Percentiles rank a stretch among this genome's conserved stretches.
Conservation (phyloP, 2,329 filamentous ascomycete species). For the Septoria linicola region DNA sequence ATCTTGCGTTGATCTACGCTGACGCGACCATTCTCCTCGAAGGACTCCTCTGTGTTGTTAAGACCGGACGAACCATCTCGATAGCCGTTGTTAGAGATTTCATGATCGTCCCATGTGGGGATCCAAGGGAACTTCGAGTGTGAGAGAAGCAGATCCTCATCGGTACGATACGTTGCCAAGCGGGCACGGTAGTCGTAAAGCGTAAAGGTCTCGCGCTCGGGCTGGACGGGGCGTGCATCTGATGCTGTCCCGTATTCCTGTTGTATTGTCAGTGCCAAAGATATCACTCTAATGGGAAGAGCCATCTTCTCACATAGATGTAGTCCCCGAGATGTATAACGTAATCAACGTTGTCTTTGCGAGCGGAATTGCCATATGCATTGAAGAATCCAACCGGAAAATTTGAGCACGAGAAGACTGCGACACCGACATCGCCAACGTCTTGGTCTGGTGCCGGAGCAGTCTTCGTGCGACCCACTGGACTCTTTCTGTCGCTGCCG, state of each 20-base stretch:
- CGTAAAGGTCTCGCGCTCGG: constrained; percentile 42
- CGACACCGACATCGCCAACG: constrained; percentile 26
- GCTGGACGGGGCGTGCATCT: constrained; percentile 31
- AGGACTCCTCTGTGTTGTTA: constrained; percentile 47
- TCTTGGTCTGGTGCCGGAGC: constrained; percentile 28
- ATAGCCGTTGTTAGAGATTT: constrained; percentile 45
- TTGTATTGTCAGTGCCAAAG: neutral
- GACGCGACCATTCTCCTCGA: constrained; percentile 42
- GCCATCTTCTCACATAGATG: neutral
- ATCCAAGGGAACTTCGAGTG: constrained; percentile 47
- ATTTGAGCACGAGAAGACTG: constrained; percentile 33
- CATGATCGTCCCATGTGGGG: constrained; percentile 42
- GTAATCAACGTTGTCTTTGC: constrained; percentile 43
- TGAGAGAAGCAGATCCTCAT: constrained; percentile 42
- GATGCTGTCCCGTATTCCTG: constrained; percentile 5
- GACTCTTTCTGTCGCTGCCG: constrained; percentile 26
- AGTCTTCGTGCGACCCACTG: constrained; percentile 33
- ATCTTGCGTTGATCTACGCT: constrained; percentile 48
- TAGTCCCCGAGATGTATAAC: constrained; percentile 31
- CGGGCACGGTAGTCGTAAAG: constrained; percentile 48
- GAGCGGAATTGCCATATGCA: constrained; percentile 31
- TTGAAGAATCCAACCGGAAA: constrained; percentile 33
- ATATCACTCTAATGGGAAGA: too few relatives aligned
- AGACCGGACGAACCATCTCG: constrained; percentile 42
- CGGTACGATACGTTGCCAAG: constrained; percentile 44